Base-by-base conservation (phyloP, 2,329 filamentous ascomycete species). In the Aspergillus aculeatinus region DNA sequence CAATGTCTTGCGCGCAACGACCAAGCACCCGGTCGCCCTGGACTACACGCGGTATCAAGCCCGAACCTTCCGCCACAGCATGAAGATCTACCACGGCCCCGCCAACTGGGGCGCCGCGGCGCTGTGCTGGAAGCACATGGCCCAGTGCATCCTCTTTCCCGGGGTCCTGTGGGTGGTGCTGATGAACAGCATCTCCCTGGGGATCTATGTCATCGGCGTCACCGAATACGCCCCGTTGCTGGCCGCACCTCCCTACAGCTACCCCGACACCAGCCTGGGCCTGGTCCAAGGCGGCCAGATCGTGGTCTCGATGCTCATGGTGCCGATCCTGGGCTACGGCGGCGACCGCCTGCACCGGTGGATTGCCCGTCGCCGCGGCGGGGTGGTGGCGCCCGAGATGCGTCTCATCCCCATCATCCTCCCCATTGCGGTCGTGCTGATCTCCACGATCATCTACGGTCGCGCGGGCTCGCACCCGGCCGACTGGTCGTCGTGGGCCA, bases 231-330 rank as follows among this genome's bases (percentile, higher is more conserved):
- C 57, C 19, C 48, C 42, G 14, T 21, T 62, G 29, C 60, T 62
- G 19, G 48, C 55, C 16, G 51, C 57, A 14, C 60, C 60, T 0
- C 60, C 60, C 1, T 62, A 56, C 52, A 52, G 5, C 23, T 62
- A 48, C 39, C 48, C 57, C 2, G 55, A 55, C 6, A 62, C 57
- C 4, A 53, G 57, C 1, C 57, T 62, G 0, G 60, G 60, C 10
- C 51, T 48, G n/a, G 60, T 62, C 2, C 60, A 62, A 5, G 60
- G 52, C 2, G 60, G 60, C 6, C 60, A 62, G 11, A 62, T 62
- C 19, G 57, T 56, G 39, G 48, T 53, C 21, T 59, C 57, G 19
- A 55, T 62, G 29, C 59, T 62, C 23, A 59, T 62, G 48, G 57
- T 62, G 19, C 60, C 60, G 7, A 31, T 62, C 2, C 52, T 62